Evolutionary conservation across 352 stramenopile species (phyloP).

Genomic region (Pythium aristosporum): DNA sequence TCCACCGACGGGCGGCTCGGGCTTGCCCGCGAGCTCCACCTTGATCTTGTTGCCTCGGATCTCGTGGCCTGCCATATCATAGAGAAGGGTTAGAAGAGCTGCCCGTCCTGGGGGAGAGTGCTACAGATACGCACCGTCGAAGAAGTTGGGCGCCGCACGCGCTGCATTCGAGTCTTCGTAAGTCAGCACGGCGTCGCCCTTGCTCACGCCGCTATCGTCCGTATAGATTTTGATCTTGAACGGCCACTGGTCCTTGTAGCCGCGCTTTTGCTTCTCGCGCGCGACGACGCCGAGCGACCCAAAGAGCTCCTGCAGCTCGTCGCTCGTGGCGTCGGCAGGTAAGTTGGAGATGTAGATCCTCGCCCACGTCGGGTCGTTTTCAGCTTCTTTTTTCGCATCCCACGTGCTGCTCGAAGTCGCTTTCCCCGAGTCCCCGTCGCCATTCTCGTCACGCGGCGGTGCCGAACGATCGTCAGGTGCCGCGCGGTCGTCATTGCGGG

Average conservation of each 20-base stretch:
- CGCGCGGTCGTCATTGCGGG: slow-evolving; percentile 27
- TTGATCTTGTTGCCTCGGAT: slow-evolving; percentile 85
- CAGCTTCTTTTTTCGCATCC: slow-evolving; percentile 73
- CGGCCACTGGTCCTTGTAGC: slow-evolving; percentile 88
- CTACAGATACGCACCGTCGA: slow-evolving; percentile 50
- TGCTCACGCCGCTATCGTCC: slow-evolving; percentile 62
- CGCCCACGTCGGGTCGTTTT: slow-evolving; percentile 79
- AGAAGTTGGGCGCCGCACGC: slow-evolving; percentile 78
- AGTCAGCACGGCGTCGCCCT: slow-evolving; percentile 84
- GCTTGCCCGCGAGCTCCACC: slow-evolving; percentile 81
- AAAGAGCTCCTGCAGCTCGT: slow-evolving; percentile 87
- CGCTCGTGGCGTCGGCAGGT: slow-evolving; percentile 64
- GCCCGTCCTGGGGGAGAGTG: no score
- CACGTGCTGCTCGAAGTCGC: slow-evolving; percentile 40
- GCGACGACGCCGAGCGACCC: slow-evolving; percentile 80
- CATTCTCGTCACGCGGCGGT: slow-evolving; percentile 6
- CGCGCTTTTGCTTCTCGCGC: slow-evolving; percentile 84
- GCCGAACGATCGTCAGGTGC: slow-evolving; percentile 11
- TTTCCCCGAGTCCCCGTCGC: slow-evolving; percentile 4
- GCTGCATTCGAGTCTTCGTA: slow-evolving; percentile 86
- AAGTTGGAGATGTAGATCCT: slow-evolving; percentile 89
- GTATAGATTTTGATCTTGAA: slow-evolving; percentile 92
- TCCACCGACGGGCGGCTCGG: slow-evolving; percentile 70
- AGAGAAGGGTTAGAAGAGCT: background rate
- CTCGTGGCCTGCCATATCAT: slow-evolving; percentile 45